Conservation (phyloP, 257 asterid species). For the Solanum gandarillasii region DNA sequence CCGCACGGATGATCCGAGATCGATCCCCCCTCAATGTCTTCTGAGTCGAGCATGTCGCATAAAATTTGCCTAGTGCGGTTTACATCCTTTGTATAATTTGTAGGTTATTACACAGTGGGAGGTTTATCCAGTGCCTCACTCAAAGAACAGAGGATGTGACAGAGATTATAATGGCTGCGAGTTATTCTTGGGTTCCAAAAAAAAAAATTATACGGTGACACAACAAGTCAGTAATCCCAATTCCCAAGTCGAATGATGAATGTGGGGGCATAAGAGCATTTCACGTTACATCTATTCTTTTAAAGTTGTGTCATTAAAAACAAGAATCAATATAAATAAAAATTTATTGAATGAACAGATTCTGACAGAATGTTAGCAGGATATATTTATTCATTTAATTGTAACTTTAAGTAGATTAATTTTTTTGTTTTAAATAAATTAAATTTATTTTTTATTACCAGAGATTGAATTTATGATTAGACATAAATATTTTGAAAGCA, state of each 20-base stretch:
- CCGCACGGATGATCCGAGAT: no score
- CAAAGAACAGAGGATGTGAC: accelerated
- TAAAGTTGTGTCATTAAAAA: not conserved
- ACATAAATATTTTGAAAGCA: not conserved
- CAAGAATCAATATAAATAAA: not conserved
- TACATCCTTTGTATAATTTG: no score
- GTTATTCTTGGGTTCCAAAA: no score
- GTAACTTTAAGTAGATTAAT: not conserved
- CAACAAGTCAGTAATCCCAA: not conserved
- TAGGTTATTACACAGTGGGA: no score
- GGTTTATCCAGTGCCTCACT: no score
- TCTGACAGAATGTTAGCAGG: not conserved
- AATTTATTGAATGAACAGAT: not conserved
- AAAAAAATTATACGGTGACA: not conserved
- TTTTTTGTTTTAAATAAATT: no score
- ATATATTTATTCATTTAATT: not conserved
- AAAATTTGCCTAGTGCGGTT: no score
- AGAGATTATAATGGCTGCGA: accelerated
- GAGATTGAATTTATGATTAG: not conserved
- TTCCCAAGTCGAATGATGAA: not conserved
- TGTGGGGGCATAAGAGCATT: not conserved
- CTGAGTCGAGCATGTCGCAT: no score
- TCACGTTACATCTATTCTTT: not conserved
- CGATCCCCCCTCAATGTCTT: no score
- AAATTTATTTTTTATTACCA: no score